Percentiles rank a stretch among this genome's conserved stretches.
phyloP scores from a whole-genome alignment of 1,284 basidiomycete genomes.

The Amylostereum chailletii region DNA sequence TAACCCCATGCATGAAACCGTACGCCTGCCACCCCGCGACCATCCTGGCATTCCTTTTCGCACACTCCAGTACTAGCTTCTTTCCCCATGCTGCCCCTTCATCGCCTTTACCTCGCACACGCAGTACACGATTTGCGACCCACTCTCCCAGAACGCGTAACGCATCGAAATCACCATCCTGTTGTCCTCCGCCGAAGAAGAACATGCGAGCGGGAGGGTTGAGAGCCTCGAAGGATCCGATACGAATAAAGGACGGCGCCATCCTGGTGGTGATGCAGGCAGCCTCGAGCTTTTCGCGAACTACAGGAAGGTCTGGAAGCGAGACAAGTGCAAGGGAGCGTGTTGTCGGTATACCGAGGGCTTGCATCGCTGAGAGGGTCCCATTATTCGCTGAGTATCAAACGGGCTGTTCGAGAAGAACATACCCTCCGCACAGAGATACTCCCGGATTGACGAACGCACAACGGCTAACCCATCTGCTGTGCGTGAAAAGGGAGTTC shows the following conservation, averaged over 20 bases:
- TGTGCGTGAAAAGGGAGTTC: slow-evolving; percentile 87
- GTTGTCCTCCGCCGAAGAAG: slow-evolving; percentile 68
- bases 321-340: slow-evolving; percentile 79
- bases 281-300: slow-evolving; percentile 73
- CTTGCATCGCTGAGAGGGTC: slow-evolving; percentile 64
- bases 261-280: slow-evolving; percentile 80
- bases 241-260: slow-evolving; percentile 85
- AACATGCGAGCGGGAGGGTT: slow-evolving; percentile 64
- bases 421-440: slow-evolving; percentile 76
- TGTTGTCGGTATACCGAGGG: slow-evolving; percentile 82
- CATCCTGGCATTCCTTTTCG: slow-evolving; percentile 81
- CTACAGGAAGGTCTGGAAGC: slow-evolving; percentile 68
- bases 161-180: slow-evolving; percentile 68
- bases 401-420: not conserved
- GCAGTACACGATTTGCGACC: slow-evolving; percentile 53
- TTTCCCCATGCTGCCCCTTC: slow-evolving; percentile 57
- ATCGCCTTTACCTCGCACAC: slow-evolving; percentile 19
- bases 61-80: slow-evolving; percentile 68
- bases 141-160: slow-evolving; percentile 70
- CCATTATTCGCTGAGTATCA: not conserved
- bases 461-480: slow-evolving; percentile 93
- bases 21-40: slow-evolving; percentile 93
- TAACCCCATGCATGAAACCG: slow-evolving; percentile 92
- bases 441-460: slow-evolving; percentile 90
- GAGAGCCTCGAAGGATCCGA: slow-evolving; percentile 87